Percentiles rank a stretch among this genome's conserved stretches.
phyloP scores from a whole-genome alignment of 2,329 filamentous ascomycete genomes.

The Onygena corvina region DNA sequence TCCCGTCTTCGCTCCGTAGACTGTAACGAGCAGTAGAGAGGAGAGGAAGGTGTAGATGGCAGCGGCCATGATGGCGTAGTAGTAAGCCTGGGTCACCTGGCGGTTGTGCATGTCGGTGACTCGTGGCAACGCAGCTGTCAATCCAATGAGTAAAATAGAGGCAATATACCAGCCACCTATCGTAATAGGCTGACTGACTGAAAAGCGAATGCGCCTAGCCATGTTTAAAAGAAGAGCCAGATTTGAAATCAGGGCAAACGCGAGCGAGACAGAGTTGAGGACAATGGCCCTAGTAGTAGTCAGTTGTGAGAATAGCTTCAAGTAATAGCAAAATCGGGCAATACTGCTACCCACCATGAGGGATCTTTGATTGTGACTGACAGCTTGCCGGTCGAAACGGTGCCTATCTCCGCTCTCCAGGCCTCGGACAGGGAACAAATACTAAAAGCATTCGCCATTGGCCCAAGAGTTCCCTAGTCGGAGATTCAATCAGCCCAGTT shows the following conservation, averaged over 20 bases:
- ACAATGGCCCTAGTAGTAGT: slow-evolving; percentile 35
- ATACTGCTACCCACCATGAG: slow-evolving; percentile 32
- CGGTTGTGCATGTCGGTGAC: slow-evolving; percentile 31
- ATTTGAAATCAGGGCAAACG: slow-evolving; percentile 44
- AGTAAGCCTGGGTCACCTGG: slow-evolving; percentile 46
- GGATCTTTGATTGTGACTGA: slow-evolving; percentile 42
- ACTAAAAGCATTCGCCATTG: slow-evolving; percentile 44
- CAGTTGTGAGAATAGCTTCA: slow-evolving; percentile 2
- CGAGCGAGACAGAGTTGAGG: slow-evolving; percentile 45
- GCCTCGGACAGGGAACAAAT: slow-evolving; percentile 45
- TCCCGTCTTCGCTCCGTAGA: slow-evolving; percentile 42
- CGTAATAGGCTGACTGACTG: slow-evolving; percentile 47
- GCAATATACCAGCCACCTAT: slow-evolving; percentile 48
- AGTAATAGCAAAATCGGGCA: neutral
- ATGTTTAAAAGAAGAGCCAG: slow-evolving; percentile 47
- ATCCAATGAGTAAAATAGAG: slow-evolving; percentile 42
- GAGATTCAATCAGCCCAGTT: neutral
- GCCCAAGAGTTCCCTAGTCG: slow-evolving; percentile 40
- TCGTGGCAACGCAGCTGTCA: slow-evolving; percentile 38
- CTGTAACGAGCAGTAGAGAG: slow-evolving; percentile 43
- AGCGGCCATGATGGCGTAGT: slow-evolving; percentile 49
- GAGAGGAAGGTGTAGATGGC: slow-evolving; percentile 46
- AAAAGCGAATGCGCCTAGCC: slow-evolving; percentile 44
- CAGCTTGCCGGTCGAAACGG: slow-evolving; percentile 34
- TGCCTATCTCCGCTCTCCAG: slow-evolving; percentile 44